phyloP scores from a whole-genome alignment of 345 rosid genomes.

The Excoecaria agallocha region DNA sequence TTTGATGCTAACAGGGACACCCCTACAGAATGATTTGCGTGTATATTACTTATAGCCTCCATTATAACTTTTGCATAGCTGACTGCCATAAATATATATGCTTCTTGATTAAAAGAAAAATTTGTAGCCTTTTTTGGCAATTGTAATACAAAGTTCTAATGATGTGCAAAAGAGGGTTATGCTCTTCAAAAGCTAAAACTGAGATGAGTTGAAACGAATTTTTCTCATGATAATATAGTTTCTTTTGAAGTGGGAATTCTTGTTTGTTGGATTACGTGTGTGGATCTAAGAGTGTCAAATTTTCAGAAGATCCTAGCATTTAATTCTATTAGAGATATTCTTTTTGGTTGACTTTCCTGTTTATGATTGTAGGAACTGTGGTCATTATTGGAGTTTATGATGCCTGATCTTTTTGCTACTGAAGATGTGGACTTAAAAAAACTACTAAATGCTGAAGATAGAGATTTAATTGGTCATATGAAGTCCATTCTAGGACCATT shows the following conservation, averaged over 20 bases:
- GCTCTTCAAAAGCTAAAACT: conserved; percentile 3
- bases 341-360: conserved; percentile 19
- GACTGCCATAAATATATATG: background rate
- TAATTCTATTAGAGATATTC: background rate
- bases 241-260: background rate
- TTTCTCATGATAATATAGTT: background rate
- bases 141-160: background rate
- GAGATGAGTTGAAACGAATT: background rate
- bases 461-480: conserved; percentile 76
- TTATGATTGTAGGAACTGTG: conserved; percentile 72
- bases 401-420: conserved; percentile 93
- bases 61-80: background rate
- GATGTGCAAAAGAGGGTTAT: background rate
- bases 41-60: conserved; percentile 30
- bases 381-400: conserved; percentile 93
- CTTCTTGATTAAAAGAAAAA: background rate
- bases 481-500: conserved; percentile 95
- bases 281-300: background rate
- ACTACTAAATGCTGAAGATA: conserved; percentile 77
- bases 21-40: conserved; percentile 96
- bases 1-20: conserved; percentile 97
- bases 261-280: background rate
- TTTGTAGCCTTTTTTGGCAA: conserved; percentile 1
- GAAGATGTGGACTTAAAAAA: conserved; percentile 91
- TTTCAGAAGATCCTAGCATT: background rate